Conservation (phyloP, 441 rosid species). For the Eugenia klotzschiana region DNA sequence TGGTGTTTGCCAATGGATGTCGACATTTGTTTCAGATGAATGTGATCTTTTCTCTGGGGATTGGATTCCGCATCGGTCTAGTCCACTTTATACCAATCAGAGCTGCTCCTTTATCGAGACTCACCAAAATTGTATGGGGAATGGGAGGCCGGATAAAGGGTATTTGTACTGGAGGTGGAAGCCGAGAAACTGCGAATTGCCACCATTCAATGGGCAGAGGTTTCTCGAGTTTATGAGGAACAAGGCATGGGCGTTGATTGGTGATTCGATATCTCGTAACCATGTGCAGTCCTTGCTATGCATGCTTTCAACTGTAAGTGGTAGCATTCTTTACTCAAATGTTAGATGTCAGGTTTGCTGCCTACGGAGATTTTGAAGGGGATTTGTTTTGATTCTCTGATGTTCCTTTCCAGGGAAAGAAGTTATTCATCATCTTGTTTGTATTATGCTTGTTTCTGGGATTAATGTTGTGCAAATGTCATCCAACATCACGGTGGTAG, state of each 20-base stretch:
- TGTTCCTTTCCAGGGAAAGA: not conserved
- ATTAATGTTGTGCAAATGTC: not conserved
- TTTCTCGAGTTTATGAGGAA: constrained; percentile 69
- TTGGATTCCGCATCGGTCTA: constrained; percentile 64
- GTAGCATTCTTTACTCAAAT: not conserved
- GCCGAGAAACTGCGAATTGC: constrained; percentile 54
- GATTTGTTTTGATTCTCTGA: not conserved
- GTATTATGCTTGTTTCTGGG: not conserved
- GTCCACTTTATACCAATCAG: constrained; percentile 59
- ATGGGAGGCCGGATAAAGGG: constrained; percentile 69
- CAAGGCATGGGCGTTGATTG: constrained; percentile 70
- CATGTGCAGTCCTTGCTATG: constrained; percentile 62
- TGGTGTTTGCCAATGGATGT: constrained; percentile 9
- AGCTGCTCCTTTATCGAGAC: constrained; percentile 59
- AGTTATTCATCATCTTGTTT: not conserved
- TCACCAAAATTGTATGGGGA: constrained; percentile 78
- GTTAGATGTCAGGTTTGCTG: not conserved
- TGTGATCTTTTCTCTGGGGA: constrained; percentile 68
- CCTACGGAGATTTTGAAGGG: not conserved
- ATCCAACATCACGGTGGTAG: not conserved
- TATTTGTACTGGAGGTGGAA: constrained; percentile 85
- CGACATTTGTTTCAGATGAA: constrained; percentile 14
- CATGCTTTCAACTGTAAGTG: not conserved
- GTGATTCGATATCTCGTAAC: constrained; percentile 92
- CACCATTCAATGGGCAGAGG: constrained; percentile 42